A percentile compares a stretch with the other conserved stretches of the same genome.
Conservation (phyloP, 352 stramenopile genomes). For the Phytophthora meadii region DNA sequence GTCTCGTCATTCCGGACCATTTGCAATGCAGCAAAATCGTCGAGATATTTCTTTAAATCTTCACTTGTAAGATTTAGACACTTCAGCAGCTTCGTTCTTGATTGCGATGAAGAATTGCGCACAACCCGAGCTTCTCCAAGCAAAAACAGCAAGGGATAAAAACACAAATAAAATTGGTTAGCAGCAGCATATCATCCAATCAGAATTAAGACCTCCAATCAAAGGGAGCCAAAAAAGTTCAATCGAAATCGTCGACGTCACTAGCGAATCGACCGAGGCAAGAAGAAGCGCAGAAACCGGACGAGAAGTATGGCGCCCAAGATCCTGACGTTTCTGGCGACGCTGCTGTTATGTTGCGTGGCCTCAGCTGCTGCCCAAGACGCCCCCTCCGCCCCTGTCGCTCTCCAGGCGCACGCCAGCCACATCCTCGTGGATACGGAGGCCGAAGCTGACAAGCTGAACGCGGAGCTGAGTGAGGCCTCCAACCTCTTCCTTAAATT, state of each 20-base stretch:
- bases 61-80: no score
- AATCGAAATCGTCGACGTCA: not conserved
- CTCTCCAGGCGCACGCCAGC: conserved; percentile 67
- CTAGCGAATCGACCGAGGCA: conserved; percentile 9
- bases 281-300: not conserved
- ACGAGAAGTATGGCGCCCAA: conserved; percentile 27
- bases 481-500: conserved; percentile 67
- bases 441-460: conserved; percentile 61
- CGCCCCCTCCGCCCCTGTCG: conserved; percentile 11
- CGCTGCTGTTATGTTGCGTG: conserved; percentile 31
- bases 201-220: not conserved
- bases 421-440: conserved; percentile 86
- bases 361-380: conserved; percentile 17
- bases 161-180: no score
- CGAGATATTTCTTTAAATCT: no score
- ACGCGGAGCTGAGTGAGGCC: conserved; percentile 55
- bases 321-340: conserved; percentile 29
- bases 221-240: conserved; percentile 1
- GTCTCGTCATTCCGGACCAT: no score
- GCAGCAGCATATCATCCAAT: conserved; percentile 4
- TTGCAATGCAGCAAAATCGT: no score
- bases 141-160: no score
- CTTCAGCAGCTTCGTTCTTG: no score
- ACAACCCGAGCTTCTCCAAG: no score
- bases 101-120: no score